Evolutionary conservation across 257 asterid species (phyloP).

Genomic region (Capsicum baccatum): DNA sequence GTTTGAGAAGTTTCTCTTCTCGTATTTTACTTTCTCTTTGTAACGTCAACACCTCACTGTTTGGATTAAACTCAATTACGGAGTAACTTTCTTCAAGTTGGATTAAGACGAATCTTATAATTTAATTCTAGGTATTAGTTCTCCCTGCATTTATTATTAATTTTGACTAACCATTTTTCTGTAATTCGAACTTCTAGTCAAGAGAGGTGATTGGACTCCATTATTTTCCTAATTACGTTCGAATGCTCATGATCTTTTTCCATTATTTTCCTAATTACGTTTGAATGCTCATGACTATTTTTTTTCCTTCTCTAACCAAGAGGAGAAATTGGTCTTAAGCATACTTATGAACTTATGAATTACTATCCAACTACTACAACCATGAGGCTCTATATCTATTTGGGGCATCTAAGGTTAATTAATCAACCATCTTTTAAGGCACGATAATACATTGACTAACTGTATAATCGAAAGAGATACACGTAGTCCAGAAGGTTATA

Average conservation of each 20-base stretch:
- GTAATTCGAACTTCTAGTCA: neutral
- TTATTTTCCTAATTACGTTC: neutral
- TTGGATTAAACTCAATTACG: neutral
- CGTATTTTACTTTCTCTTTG: neutral
- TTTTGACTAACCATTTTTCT: neutral
- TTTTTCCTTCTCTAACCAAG: neutral
- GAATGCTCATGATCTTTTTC: neutral
- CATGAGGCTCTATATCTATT: neutral
- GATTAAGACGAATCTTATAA: neutral
- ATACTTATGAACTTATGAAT: neutral
- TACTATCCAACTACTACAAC: neutral
- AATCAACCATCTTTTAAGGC: neutral
- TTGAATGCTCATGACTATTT: neutral
- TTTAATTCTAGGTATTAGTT: neutral
- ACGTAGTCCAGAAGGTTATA: neutral
- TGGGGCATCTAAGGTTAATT: neutral
- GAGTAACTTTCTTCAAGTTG: neutral
- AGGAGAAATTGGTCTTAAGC: neutral
- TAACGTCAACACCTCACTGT: neutral
- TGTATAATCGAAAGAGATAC: neutral
- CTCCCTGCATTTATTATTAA: neutral
- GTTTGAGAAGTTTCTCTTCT: constrained; percentile 6
- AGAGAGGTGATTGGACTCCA: neutral
- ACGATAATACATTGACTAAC: neutral
- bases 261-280: neutral